A percentile compares a stretch with the other conserved stretches of the same genome.
These are phyloP conservation scores for Ophiostoma triangulosporum DNA, from an alignment of 2,329 filamentous ascomycete genomes.

Conservation along the genomic window DNA sequence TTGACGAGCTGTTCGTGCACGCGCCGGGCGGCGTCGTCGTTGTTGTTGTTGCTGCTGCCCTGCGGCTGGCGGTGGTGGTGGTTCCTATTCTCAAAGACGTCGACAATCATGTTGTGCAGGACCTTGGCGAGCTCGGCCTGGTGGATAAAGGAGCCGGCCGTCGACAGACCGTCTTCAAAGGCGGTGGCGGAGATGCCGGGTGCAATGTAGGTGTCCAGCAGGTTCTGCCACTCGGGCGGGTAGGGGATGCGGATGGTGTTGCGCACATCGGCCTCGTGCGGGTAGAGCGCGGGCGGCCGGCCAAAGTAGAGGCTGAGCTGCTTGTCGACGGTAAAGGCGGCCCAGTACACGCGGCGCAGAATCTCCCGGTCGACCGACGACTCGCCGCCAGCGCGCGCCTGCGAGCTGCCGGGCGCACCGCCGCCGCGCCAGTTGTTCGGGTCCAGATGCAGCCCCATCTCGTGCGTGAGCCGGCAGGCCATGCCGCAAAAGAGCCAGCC, in stretches of 20 bases:
- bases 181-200: slow-evolving; percentile 29
- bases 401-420: neutral
- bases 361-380: slow-evolving; percentile 32
- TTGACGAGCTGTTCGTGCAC: neutral
- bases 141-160: slow-evolving; percentile 33
- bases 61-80: slow-evolving; percentile 21
- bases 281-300: slow-evolving; percentile 34
- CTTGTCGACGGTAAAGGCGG: slow-evolving; percentile 35
- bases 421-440: slow-evolving; percentile 34
- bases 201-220: slow-evolving; percentile 34
- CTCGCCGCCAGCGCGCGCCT: slow-evolving; percentile 14
- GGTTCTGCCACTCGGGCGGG: slow-evolving; percentile 32
- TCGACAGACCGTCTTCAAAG: slow-evolving; percentile 31
- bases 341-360: slow-evolving; percentile 35
- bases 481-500: slow-evolving; percentile 39
- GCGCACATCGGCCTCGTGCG: slow-evolving; percentile 34
- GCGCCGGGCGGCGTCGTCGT: neutral
- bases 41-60: neutral
- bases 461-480: slow-evolving; percentile 36
- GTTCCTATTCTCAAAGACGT: slow-evolving; percentile 23
- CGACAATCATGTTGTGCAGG: slow-evolving; percentile 33
- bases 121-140: slow-evolving; percentile 35
- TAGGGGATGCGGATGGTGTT: slow-evolving; percentile 36
- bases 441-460: slow-evolving; percentile 39
- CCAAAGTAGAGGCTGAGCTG: slow-evolving; percentile 38